Evolutionary conservation across 23 red algal species (phyloP).

Genomic region (Porphyridium purpureum): DNA sequence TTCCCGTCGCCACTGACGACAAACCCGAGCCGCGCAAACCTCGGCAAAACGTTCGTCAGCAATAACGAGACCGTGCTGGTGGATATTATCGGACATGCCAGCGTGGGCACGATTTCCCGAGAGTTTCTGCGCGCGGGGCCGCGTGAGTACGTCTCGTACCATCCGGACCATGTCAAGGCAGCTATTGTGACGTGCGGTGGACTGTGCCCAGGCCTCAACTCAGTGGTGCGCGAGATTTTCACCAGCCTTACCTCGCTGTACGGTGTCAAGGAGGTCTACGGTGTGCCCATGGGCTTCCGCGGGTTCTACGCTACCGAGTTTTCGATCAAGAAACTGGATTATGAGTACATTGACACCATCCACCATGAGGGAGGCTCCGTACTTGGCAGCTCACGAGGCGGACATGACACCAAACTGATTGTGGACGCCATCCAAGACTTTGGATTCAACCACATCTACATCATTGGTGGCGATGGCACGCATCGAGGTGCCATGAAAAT

Average conservation of each 20-base stretch:
- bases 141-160: slow-evolving; percentile 51
- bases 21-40: slow-evolving; percentile 39
- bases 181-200: slow-evolving; percentile 97
- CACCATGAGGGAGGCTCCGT: slow-evolving; percentile 82
- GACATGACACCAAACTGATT: slow-evolving; percentile 66
- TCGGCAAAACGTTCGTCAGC: slow-evolving; percentile 65
- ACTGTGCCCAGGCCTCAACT: slow-evolving; percentile 84
- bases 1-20: slow-evolving; percentile 78
- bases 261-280: slow-evolving; percentile 30
- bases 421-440: slow-evolving; percentile 46
- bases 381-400: slow-evolving; percentile 74
- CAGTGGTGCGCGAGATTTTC: slow-evolving; percentile 76
- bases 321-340: slow-evolving; percentile 18
- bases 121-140: slow-evolving; percentile 78
- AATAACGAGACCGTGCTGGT: slow-evolving; percentile 75
- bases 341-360: slow-evolving; percentile 42
- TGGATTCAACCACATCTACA: slow-evolving; percentile 73
- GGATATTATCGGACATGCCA: slow-evolving; percentile 58
- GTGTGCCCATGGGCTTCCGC: slow-evolving; percentile 68
- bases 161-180: slow-evolving; percentile 46
- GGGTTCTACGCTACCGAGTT: slow-evolving; percentile 72
- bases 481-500: slow-evolving; percentile 56
- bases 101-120: slow-evolving; percentile 48
- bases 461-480: slow-evolving; percentile 94
- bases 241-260: slow-evolving; percentile 54